Evolutionary conservation across 306 rosid species (phyloP), one percentile per base, ranked within the genome.

Genomic region (Prunus campanulata): DNA sequence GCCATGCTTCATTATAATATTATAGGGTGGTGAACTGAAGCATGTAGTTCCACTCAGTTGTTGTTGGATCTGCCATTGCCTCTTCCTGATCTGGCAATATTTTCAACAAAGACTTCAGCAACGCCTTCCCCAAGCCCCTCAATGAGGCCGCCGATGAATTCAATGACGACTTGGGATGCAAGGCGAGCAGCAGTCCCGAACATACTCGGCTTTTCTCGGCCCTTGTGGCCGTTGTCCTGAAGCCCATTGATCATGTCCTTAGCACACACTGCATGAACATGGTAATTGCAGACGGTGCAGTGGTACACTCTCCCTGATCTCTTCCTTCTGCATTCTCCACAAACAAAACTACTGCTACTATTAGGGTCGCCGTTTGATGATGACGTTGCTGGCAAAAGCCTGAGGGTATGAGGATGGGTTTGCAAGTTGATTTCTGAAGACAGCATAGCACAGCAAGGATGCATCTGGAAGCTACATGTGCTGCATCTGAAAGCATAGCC

Each of bases 361-460:
- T 13, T 42, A 42, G 44, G 19, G 16, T 75, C 84, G 19, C 54
- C 9, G 12, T 13, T 18, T 65, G 76, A 22, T 35, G 48, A 19
- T 16, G 60, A 47, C 29, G 84, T 18, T 3, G 87, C 42, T 0
- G 91, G 85, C 46, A 87, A 8, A 18, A 93, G 74, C 49, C 20
- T 77, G 2, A 95, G 89, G 32, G 87, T 16, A 84, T 94, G 98
- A 2, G 91, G 81, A 69, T 95, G 98, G 0, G 25, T 20, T 4
- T 70, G 24, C 68, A 78, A 66, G 14, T 78, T 76, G 18, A 90
- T 82, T 74, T 92, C 91, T 0, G 82, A 76, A 68, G 86, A 77
- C 59, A 95, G 84, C 93, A 77, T 86, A 11, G 97, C 93, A 47
- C 98, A 95, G 57, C 96, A 90, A 1, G 98, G 98, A 60, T 92